A percentile compares a stretch with the other conserved stretches of the same genome.
phyloP scores from a whole-genome alignment of 305 asterid species.

The Plantago coronopus region DNA sequence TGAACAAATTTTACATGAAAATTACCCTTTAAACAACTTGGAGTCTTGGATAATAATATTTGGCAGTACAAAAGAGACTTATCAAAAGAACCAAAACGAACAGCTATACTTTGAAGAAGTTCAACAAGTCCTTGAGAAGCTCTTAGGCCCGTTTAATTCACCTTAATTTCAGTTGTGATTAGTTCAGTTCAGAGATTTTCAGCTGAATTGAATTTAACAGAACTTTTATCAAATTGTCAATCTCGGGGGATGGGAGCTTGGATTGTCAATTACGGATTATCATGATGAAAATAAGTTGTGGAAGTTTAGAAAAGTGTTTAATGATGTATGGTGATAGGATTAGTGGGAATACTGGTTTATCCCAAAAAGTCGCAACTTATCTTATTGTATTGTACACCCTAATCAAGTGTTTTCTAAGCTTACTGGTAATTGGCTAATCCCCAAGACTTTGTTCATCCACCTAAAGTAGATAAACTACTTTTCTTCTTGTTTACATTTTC shows the following conservation, averaged over 20 bases:
- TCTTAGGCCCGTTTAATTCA: no score
- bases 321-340: slow-evolving; percentile 18
- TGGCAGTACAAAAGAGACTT: no score
- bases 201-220: no score
- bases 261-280: background rate
- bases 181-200: no score
- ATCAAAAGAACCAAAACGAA: no score
- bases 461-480: background rate
- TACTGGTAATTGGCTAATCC: slow-evolving; percentile 5
- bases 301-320: background rate
- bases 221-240: no score
- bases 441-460: slow-evolving; percentile 11
- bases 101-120: background rate
- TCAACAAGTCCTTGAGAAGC: background rate
- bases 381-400: slow-evolving; percentile 5
- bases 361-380: slow-evolving; percentile 11
- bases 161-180: no score
- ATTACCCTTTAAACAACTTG: no score
- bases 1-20: no score
- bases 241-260: slow-evolving; percentile 5
- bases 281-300: background rate
- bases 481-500: slow-evolving; percentile 13
- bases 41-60: no score
- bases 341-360: slow-evolving; percentile 2
- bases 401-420: slow-evolving; percentile 18